These are phyloP conservation scores for Diplodia mutila DNA, from an alignment of 2,329 filamentous ascomycete genomes.

Conservation along the genomic window DNA sequence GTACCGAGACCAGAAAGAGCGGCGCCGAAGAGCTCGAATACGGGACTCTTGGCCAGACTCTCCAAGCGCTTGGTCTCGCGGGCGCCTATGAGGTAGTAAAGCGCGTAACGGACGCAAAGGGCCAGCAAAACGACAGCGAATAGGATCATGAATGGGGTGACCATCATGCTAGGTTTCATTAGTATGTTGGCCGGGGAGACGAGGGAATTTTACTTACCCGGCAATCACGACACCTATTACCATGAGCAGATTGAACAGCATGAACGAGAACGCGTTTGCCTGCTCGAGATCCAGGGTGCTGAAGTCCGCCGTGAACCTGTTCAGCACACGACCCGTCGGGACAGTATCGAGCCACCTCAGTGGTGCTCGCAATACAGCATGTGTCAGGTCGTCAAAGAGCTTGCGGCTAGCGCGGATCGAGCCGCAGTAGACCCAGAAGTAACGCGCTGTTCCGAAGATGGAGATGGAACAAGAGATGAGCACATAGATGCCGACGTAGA, in stretches of 20 bases:
- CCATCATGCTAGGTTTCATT: constrained; percentile 15
- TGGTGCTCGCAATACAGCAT: constrained; percentile 70
- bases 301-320: constrained; percentile 79
- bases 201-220: constrained; percentile 41
- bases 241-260: constrained; percentile 62
- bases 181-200: not conserved
- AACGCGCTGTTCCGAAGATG: constrained; percentile 64
- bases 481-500: constrained; percentile 72
- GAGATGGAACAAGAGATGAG: constrained; percentile 61
- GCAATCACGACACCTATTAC: constrained; percentile 69
- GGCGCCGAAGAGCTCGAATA: constrained; percentile 79
- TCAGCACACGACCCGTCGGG: constrained; percentile 74
- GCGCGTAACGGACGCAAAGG: constrained; percentile 62
- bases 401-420: constrained; percentile 70
- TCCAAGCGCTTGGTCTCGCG: constrained; percentile 78
- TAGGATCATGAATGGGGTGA: constrained; percentile 22
- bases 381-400: constrained; percentile 69
- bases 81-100: constrained; percentile 69
- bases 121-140: constrained; percentile 54
- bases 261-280: constrained; percentile 30
- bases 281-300: constrained; percentile 63
- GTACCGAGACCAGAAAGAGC: constrained; percentile 73
- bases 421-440: constrained; percentile 65
- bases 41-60: constrained; percentile 74
- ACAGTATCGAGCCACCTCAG: constrained; percentile 70